Conservation (phyloP, 2,329 filamentous ascomycete species). For the Cercospora berteroae region DNA sequence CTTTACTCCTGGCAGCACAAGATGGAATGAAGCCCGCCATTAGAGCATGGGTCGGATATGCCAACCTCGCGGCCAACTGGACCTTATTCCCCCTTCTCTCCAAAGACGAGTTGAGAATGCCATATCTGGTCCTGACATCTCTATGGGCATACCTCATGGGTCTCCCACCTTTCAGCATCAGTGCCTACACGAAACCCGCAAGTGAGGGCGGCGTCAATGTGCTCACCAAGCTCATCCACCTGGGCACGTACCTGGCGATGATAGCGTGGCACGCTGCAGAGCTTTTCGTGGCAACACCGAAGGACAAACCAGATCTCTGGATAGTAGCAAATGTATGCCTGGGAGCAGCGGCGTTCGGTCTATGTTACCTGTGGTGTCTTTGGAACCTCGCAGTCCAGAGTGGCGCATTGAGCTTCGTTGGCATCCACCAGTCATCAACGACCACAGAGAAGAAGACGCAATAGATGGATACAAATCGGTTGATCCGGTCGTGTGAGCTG, state of each 20-base stretch:
- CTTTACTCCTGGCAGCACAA: constrained; percentile 73
- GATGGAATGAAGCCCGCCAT: constrained; percentile 73
- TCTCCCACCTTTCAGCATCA: constrained; percentile 72
- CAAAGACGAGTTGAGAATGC: constrained; percentile 77
- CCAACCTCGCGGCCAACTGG: constrained; percentile 85
- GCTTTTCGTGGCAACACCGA: constrained; percentile 64
- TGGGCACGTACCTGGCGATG: constrained; percentile 74
- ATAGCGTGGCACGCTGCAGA: constrained; percentile 77
- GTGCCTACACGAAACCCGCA: constrained; percentile 53
- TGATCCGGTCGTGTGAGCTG: neutral
- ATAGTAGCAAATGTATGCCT: constrained; percentile 85
- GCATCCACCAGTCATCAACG: constrained; percentile 20
- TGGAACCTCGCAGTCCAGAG: constrained; percentile 65
- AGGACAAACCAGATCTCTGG: constrained; percentile 87
- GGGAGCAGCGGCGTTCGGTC: constrained; percentile 77
- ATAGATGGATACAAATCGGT: constrained; percentile 23
- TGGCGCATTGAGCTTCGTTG: constrained; percentile 39
- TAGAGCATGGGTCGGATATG: constrained; percentile 92
- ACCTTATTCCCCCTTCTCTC: constrained; percentile 90
- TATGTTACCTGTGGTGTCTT: constrained; percentile 91
- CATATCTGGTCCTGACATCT: constrained; percentile 79
- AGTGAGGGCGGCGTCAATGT: constrained; percentile 28
- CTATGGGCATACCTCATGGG: constrained; percentile 92
- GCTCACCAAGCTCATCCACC: constrained; percentile 64
- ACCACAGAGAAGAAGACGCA: constrained; percentile 42